Conservation (phyloP, 805 yeast species). For the Zygotorulaspora chibaensis region DNA sequence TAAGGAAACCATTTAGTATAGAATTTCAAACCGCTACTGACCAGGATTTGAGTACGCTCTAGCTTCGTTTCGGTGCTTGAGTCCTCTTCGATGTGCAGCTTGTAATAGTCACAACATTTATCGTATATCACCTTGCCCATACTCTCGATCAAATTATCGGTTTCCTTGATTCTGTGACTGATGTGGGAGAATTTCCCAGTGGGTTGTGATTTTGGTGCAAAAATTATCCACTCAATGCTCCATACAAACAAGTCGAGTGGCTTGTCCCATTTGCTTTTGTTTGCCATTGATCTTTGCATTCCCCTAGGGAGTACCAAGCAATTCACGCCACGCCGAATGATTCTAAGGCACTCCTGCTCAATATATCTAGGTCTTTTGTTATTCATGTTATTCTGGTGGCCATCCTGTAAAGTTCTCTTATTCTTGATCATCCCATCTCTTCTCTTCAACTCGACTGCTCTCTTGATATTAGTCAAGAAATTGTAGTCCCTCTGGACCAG, state of each 20-base stretch:
- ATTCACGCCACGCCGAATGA: conserved; percentile 60
- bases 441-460: conserved; percentile 57
- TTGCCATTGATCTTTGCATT: conserved; percentile 61
- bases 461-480: conserved; percentile 55
- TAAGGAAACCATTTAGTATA: conserved; percentile 33
- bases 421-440: conserved; percentile 45
- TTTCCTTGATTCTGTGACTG: conserved; percentile 37
- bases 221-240: conserved; percentile 72
- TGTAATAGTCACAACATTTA: conserved; percentile 23
- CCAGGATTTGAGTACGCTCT: conserved; percentile 16
- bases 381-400: conserved; percentile 15
- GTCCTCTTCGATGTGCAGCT: conserved; percentile 4
- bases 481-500: conserved; percentile 78
- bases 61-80: conserved; percentile 12
- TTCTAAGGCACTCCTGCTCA: conserved; percentile 17
- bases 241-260: conserved; percentile 58
- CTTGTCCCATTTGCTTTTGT: conserved; percentile 69
- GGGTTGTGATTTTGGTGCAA: conserved; percentile 22
- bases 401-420: conserved; percentile 40
- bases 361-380: conserved; percentile 13
- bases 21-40: conserved; percentile 19
- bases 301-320: conserved; percentile 64
- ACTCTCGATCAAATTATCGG: conserved; percentile 27
- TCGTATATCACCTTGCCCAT: conserved; percentile 32
- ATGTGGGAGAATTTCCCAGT: conserved; percentile 36